Base-by-base conservation (phyloP, 140 eudicot genomes). In the Flaveria floridana region DNA sequence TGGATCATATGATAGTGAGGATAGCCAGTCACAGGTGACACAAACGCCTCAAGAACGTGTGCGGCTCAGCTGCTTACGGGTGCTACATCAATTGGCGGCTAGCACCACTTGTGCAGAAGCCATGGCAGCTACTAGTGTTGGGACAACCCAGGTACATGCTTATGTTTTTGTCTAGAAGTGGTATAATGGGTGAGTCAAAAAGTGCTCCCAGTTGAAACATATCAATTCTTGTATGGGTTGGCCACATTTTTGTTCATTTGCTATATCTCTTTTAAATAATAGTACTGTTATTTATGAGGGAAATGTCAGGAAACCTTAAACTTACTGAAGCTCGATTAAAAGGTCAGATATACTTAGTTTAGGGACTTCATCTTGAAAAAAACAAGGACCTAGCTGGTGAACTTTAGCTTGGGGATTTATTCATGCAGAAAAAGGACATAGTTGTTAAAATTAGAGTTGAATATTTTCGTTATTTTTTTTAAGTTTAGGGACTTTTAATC, bases 81-180 rank as follows among this genome's bases (percentile, higher is more conserved):
- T 94, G 25, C 75, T 94, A 15, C 99, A 94, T 82, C 99, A 94
- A 74, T 93, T 94, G 73, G 99, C 99, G 13, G 99, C 96, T 70
- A 94, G 99, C 85, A 90, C 95, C 15, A 85, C 89, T 2, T 94
- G 99, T 78, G 99, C 99, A 47, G 99, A 94, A 90, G 95, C 99
- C 63, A 94, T 94, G 99, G 99, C 99, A 11, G 99, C 99, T 21
- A 94, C 99, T 50, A 94, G 99, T 82, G 96, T 85, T 6, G 99
- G 99, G 73, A 87, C 99, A 47, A 91, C 97, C 65, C 99, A 94
- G 96, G 99, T 94, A 84, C 73, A 68, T 66, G 48, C 41, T 26
- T 25, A 34, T 66, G 19, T 28, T 18, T 39, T 15, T 69, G 19
- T 28, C 44, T 62, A 28, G 44, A 25, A 1, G 44, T 62, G 44